Conservation (phyloP, 2,329 filamentous ascomycete genomes). For the Thelonectria rubi region DNA sequence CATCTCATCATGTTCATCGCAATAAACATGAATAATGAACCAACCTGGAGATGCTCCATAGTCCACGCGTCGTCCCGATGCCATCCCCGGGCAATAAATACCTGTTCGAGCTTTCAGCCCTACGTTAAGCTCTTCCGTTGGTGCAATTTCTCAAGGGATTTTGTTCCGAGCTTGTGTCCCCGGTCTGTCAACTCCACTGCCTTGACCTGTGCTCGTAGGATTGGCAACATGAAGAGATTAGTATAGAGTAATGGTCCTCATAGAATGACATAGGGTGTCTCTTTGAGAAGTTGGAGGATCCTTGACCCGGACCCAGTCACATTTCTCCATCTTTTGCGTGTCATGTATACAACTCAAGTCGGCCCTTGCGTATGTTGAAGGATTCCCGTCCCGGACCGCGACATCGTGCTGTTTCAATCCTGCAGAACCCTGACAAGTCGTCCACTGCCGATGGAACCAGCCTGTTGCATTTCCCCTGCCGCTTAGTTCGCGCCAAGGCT, state of each 20-base stretch:
- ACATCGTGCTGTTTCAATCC: not conserved
- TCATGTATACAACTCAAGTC: too few species aligned
- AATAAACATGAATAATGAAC: not conserved
- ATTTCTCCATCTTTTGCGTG: too few species aligned
- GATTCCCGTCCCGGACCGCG: not conserved
- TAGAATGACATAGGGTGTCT: too few species aligned
- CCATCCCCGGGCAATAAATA: slow-evolving; percentile 20
- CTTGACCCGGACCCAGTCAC: too few species aligned
- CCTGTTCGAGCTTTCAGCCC: not conserved
- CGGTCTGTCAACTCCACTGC: not conserved
- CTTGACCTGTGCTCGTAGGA: not conserved
- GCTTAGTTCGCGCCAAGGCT: not conserved
- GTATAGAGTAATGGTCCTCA: too few species aligned
- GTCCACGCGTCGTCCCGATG: not conserved
- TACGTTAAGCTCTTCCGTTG: not conserved
- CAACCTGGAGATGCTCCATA: not conserved
- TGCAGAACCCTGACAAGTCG: not conserved
- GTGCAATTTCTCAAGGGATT: not conserved
- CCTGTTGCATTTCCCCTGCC: not conserved
- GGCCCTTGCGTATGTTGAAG: too few species aligned
- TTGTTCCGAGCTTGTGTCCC: not conserved
- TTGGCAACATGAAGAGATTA: too few species aligned
- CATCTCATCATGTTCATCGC: not conserved
- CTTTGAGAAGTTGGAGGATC: too few species aligned
- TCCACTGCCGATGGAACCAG: not conserved